These are phyloP conservation scores for Agaricus blazei DNA, from an alignment of 768 basidiomycete species.

Conservation along the genomic window DNA sequence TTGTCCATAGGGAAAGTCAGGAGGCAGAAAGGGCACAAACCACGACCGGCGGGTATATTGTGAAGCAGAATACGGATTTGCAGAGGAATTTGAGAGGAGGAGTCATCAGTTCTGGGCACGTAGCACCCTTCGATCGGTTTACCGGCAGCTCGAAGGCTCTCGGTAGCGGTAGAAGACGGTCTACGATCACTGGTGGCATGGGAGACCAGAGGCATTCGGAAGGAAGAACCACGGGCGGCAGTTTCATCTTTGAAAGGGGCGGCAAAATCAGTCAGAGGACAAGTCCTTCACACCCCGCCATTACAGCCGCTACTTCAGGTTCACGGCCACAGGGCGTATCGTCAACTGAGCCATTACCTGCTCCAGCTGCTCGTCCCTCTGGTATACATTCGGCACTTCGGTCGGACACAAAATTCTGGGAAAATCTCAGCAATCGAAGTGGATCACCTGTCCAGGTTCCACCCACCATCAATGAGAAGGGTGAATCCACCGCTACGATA, in stretches of 20 bases:
- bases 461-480: background rate
- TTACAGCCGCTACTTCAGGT: background rate
- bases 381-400: background rate
- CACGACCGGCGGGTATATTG: background rate
- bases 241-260: slow-evolving; percentile 3
- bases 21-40: slow-evolving; percentile 13
- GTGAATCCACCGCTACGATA: background rate
- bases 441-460: background rate
- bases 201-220: background rate
- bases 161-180: background rate
- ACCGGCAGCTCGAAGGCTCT: background rate
- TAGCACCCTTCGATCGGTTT: background rate
- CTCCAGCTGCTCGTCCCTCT: background rate
- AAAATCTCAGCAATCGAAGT: slow-evolving; percentile 5
- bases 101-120: background rate
- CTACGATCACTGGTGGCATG: background rate
- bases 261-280: slow-evolving; percentile 13
- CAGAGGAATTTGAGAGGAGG: slow-evolving; percentile 7
- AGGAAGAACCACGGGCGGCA: background rate
- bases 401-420: background rate
- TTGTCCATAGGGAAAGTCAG: slow-evolving; percentile 11
- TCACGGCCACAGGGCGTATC: background rate
- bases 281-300: slow-evolving; percentile 13
- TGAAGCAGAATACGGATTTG: slow-evolving; percentile 4
- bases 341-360: background rate